Base-by-base conservation (phyloP, 352 stramenopile species). In the Globisporangium viniferum region DNA sequence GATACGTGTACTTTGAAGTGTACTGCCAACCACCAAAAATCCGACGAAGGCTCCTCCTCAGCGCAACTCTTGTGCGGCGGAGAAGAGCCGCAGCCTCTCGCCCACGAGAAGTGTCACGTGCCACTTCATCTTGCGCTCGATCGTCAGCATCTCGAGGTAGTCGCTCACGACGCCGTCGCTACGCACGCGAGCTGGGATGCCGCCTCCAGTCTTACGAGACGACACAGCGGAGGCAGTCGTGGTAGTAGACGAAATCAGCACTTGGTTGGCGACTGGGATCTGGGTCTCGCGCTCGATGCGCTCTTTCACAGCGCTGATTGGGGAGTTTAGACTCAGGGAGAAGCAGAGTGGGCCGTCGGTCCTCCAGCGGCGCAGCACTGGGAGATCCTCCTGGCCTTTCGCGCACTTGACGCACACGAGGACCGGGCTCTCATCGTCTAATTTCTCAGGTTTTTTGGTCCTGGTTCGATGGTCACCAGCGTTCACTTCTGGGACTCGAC, bases 71-170 rank as follows among this genome's bases (percentile, higher is more conserved):
- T 62, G 55, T 31, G 31, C 6, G 31, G 20, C 5, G 3, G 31
- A 20, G 9, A 20, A 9, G 20, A 48, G 8, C 20, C 62, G 66
- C 54, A 81, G 44, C 39, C 68, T 78, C 64, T 80, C 74, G 3
- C 72, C 73, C 46, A 81, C 69, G 36, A 83, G 53, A 33, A 83
- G 49, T 20, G 64, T 73, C 18, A 83, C 31, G 18, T 64, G 67
- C 72, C 72, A 81, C 73, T 55, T 46, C 27, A 35, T 60, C 9
- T 44, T 51, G 57, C 41, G 57, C n/a, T 44, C 56, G 7, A 18
- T 27, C 29, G 55, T 27, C 61, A 67, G 46, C 27, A 62, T 33
- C 35, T 72, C 66, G 6, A 68, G 22, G 29, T 65, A 64, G n/a
- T 67, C 49, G 41, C 53, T 53, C 14, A 74, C 44, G 4, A 9